phyloP scores from a whole-genome alignment of 2,329 filamentous ascomycete genomes.

The Pyricularia sp. region DNA sequence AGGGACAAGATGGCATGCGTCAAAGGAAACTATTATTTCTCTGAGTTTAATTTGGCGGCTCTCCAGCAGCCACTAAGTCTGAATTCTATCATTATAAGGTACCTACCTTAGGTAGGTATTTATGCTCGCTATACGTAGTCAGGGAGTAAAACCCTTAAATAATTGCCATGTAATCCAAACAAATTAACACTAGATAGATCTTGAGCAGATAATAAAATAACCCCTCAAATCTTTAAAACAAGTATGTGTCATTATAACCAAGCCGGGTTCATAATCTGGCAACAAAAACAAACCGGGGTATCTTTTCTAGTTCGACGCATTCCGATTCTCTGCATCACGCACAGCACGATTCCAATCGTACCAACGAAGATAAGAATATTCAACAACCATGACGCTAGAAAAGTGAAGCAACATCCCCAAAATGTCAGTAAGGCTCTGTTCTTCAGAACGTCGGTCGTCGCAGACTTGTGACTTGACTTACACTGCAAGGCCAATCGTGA shows the following conservation, averaged over 20 bases:
- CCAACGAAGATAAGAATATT: slow-evolving; percentile 38
- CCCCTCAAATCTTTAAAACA: neutral
- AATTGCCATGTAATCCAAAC: neutral
- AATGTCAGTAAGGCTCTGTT: neutral
- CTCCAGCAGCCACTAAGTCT: neutral
- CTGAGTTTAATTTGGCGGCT: neutral
- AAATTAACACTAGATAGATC: neutral
- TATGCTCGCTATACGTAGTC: neutral
- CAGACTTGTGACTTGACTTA: slow-evolving; percentile 19
- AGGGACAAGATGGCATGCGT: neutral
- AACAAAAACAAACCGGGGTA: neutral
- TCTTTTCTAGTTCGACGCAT: slow-evolving; percentile 16
- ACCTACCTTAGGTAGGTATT: neutral
- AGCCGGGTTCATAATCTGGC: neutral
- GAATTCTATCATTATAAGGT: neutral
- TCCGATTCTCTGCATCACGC: slow-evolving; percentile 37
- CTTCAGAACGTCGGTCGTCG: neutral
- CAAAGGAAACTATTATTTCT: neutral
- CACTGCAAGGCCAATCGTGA: slow-evolving; percentile 57
- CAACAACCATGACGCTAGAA: slow-evolving; percentile 35
- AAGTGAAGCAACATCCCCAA: neutral
- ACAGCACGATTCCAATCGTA: slow-evolving; percentile 42
- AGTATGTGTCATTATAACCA: neutral
- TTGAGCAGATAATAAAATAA: neutral
- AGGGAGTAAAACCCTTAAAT: neutral